These are phyloP conservation scores for Amanita fuliginea DNA, from an alignment of 768 basidiomycete genomes.

Conservation along the genomic window DNA sequence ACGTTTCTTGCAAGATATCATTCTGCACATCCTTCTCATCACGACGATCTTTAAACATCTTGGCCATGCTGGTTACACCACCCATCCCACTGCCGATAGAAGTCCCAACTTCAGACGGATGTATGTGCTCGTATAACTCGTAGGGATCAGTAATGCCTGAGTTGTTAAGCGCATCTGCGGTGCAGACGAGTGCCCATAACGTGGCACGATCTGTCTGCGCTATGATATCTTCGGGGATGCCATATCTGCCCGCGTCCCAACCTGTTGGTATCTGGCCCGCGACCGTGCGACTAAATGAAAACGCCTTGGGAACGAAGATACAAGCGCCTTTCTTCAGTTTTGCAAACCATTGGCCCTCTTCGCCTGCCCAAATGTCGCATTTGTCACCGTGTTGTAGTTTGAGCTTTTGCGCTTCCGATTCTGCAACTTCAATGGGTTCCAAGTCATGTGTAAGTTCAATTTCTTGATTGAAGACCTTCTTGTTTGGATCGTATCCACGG, in stretches of 20 bases:
- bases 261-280: slow-evolving; percentile 96
- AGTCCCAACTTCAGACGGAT: slow-evolving; percentile 94
- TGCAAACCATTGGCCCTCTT: slow-evolving; percentile 93
- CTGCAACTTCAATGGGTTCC: slow-evolving; percentile 89
- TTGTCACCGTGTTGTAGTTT: slow-evolving; percentile 95
- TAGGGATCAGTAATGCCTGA: slow-evolving; percentile 98
- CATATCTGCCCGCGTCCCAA: slow-evolving; percentile 94
- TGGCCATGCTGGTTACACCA: slow-evolving; percentile 77
- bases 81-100: slow-evolving; percentile 97
- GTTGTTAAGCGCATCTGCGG: slow-evolving; percentile 92
- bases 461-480: slow-evolving; percentile 96
- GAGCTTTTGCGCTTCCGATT: slow-evolving; percentile 88
- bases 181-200: slow-evolving; percentile 90
- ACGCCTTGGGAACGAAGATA: slow-evolving; percentile 86
- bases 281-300: slow-evolving; percentile 89
- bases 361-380: slow-evolving; percentile 88
- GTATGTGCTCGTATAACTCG: slow-evolving; percentile 93
- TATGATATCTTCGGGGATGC: slow-evolving; percentile 93
- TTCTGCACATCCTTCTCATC: slow-evolving; percentile 98
- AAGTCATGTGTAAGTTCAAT: slow-evolving; percentile 94
- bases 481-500: slow-evolving; percentile 96
- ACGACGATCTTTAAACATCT: slow-evolving; percentile 99
- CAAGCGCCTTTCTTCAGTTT: slow-evolving; percentile 98
- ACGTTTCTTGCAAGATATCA: slow-evolving; percentile 98
- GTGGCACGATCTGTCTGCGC: slow-evolving; percentile 89